Conservation (phyloP, 441 rosid species). For the Croton laevigatus region DNA sequence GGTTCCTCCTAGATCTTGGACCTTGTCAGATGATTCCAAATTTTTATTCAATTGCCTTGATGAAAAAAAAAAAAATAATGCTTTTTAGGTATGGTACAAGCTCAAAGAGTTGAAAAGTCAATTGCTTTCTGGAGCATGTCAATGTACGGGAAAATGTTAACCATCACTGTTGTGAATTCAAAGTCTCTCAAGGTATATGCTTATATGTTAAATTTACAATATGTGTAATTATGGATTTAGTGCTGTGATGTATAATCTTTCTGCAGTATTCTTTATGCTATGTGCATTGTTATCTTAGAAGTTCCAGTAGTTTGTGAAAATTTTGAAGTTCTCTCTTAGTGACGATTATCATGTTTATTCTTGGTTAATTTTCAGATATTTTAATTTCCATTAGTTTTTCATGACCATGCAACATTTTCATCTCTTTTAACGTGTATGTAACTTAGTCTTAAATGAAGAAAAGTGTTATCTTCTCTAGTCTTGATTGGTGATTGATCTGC, state of each 20-base stretch:
- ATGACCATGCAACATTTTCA: background rate
- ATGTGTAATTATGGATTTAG: background rate
- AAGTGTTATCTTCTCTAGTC: too few relatives aligned
- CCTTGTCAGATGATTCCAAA: conserved; percentile 13
- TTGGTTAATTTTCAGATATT: background rate
- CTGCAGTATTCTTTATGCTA: background rate
- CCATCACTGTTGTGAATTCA: conserved; percentile 43
- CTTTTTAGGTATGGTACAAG: conserved; percentile 52
- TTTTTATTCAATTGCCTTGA: conserved; percentile 12
- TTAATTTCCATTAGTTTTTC: background rate
- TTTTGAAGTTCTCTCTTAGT: background rate
- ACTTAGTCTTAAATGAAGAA: background rate
- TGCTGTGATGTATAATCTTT: background rate
- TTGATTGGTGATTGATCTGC: too few relatives aligned
- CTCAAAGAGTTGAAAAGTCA: conserved; percentile 33
- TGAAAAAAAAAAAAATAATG: conserved; percentile 19
- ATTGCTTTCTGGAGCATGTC: conserved; percentile 40
- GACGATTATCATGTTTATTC: background rate
- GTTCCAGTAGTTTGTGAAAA: background rate
- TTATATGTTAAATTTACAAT: background rate
- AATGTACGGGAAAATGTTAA: conserved; percentile 45
- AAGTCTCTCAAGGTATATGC: conserved; percentile 35
- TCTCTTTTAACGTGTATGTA: background rate
- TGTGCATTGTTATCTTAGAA: background rate
- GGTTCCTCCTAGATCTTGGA: conserved; percentile 13